Base-by-base conservation (phyloP, 345 rosid species). In the Cardiospermum halicacabum region DNA sequence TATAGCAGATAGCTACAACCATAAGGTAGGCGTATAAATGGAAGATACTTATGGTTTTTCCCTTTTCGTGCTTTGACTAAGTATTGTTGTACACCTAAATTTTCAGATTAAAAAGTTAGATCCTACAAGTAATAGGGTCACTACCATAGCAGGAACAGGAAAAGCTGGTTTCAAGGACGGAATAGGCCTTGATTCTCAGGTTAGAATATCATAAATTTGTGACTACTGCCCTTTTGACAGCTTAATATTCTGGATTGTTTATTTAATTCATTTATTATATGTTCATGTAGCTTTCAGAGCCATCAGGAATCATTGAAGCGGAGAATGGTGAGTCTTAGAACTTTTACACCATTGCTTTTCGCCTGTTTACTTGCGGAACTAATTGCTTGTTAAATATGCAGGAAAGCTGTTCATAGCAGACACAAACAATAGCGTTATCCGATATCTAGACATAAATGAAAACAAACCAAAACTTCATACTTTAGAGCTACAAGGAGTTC, bases 131-230 rank as follows among this genome's bases (percentile, higher is more conserved):
- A 90, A 81, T 77, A 83, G 78, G 72, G 89, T 90, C 64, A 82
- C 71, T 25, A 90, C 97, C 15, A 47, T 93, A 61, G 97, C 92
- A 26, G 98, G 98, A 67, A 86, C 92, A 12, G 98, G 97, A 56
- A 93, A 88, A 82, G 96, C 97, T 12, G 97, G 96, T 80, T 93
- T 90, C 77, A 84, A 77, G 76, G 96, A 90, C 63, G 98, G 98
- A 77, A 64, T 53, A 42, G 85, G 84, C 42, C 73, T 76, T 50
- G 71, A 47, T 25, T 90, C 98, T 67, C 96, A 87, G 96, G 98
- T 89, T 36, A 60, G 83, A 64, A 68, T 36, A 43, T 34, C 50
- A 7, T 37, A 47, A 55, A 37, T 13, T 39, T 21, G 21, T 39
- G 10, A 37, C 22, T 7, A 62, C 9, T 4, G 27, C n/a, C 11